Base-by-base conservation (phyloP, 306 rosid genomes). In the Pachyrhizus erosus region DNA sequence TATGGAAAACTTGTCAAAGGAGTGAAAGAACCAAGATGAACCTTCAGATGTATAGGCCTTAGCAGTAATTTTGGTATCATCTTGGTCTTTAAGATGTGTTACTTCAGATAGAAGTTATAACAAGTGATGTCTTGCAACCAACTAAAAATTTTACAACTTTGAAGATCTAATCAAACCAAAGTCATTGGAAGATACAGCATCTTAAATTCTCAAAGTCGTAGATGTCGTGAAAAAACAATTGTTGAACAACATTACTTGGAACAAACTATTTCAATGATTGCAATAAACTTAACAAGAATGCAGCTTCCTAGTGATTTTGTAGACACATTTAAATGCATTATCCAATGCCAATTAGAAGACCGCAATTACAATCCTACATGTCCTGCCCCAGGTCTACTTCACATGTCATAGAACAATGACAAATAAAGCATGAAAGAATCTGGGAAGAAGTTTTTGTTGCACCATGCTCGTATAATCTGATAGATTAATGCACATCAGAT, bases 391-490 rank as follows among this genome's bases (percentile, higher is more conserved):
- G 40, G 71, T 87, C 43, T 18, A 70, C 81, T 84, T 83, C 57
- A 80, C 20, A 9, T 24, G 84, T 29, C 89, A 87, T 66, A 15
- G 21, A 20, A 82, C 23, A 39, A 15, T 48, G 87, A 80, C 87
- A 80, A 37, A 64, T 11, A n/a, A 84, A 65, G 76, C 78, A 73
- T 4, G 0, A 14, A 48, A 33, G 58, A 83, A 71, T 58, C 42
- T 13, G 34, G 64, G 48, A 2, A 2, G 8, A 65, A 20, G 57
- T 76, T 80, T 64, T 13, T 84, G 71, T 80, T 80, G 90, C 84
- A 87, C 87, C 87, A 87, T 80, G 82, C 86, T 80, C 87, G 86
- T 84, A 87, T 81, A 87, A 81, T 77, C 87, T 77, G 70, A 84
- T 5, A 80, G 21, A 73, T 80, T 21, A 46, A 46, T 57, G 52